Evolutionary conservation across 495 filamentous ascomycete species (phyloP), one percentile per base, ranked within the genome.

Genomic region (Aspergillus conjunctus): DNA sequence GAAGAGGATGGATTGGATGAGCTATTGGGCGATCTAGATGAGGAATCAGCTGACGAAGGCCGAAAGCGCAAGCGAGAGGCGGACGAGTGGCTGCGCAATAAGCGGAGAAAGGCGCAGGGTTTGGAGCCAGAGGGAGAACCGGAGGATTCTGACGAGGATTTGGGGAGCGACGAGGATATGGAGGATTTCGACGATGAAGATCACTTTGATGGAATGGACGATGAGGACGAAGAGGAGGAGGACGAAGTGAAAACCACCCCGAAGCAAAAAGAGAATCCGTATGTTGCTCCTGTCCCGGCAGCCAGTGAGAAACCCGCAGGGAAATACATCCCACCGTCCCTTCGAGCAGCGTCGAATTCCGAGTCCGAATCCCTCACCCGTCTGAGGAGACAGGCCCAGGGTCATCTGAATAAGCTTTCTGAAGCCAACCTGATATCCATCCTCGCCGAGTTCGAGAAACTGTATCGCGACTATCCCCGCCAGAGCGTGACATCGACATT

Each of bases 291-390:
- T 12, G 70, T 74, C 3, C 58, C 71, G 26, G 65, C 66, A 21
- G 49, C 58, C 0, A 62, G 68, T n/a, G 62, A 65, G 18, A 58
- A 48, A 6, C 54, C 66, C n/a, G 54, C 73, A 6, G 70, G 68
- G 15, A 88, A 96, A 85, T 98, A 98, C 62, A 84, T 97, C 10
- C 93, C 95, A 9, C 94, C 93, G 10, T 94, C 91, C 10, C 76
- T 94, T 32, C 86, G 93, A 31, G 85, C 83, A 55, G 74, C 79
- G 30, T 73, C 79, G 0, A 76, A 82, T 11, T 85, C 85, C 1
- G 87, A 90, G 51, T 78, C 81, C 1, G 91, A 96, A 68, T 78
- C 83, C 33, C 79, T 90, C 8, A 79, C 81, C 7, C 86, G 88
- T 20, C 73, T 98, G 44, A 85, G 85, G 51, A 85, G 92, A 52